Percentiles rank a stretch among this genome's conserved stretches.
Conservation (phyloP, 768 basidiomycete genomes). For the Suillus sp. region DNA sequence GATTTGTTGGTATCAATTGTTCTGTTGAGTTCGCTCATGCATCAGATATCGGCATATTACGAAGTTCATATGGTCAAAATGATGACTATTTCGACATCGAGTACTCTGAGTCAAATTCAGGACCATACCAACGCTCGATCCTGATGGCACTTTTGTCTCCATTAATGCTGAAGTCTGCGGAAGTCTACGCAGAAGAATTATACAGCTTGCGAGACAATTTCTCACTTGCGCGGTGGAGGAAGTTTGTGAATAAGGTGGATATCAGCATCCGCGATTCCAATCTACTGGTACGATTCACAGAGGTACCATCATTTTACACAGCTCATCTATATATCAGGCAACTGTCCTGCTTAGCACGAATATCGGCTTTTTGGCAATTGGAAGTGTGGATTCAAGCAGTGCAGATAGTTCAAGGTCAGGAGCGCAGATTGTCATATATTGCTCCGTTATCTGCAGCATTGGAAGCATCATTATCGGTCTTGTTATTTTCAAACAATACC, state of each 20-base stretch:
- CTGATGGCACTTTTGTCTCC: conserved; percentile 26
- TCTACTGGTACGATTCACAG: conserved; percentile 23
- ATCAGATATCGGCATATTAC: conserved; percentile 30
- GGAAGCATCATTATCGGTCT: conserved; percentile 35
- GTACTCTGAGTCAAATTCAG: conserved; percentile 11
- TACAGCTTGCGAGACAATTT: conserved; percentile 31
- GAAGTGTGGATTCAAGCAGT: conserved; percentile 8
- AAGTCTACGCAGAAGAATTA: conserved; percentile 31
- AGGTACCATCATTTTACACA: background rate
- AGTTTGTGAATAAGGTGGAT: conserved; percentile 34
- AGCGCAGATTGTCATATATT: conserved; percentile 29
- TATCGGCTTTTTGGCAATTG: conserved; percentile 27
- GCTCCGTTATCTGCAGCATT: conserved; percentile 30
- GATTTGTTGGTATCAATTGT: background rate
- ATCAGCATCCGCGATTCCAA: conserved; percentile 36
- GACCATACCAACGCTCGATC: conserved; percentile 23
- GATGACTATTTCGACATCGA: conserved; percentile 37
- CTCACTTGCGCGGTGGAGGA: conserved; percentile 28
- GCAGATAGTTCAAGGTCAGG: conserved; percentile 17
- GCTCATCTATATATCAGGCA: conserved; percentile 19
- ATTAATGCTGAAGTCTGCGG: conserved; percentile 28
- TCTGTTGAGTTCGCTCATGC: background rate
- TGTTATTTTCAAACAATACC: conserved; percentile 35
- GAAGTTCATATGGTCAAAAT: conserved; percentile 33
- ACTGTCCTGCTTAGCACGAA: conserved; percentile 32